Conservation (phyloP, 805 yeast species). For the Candida incommunis region DNA sequence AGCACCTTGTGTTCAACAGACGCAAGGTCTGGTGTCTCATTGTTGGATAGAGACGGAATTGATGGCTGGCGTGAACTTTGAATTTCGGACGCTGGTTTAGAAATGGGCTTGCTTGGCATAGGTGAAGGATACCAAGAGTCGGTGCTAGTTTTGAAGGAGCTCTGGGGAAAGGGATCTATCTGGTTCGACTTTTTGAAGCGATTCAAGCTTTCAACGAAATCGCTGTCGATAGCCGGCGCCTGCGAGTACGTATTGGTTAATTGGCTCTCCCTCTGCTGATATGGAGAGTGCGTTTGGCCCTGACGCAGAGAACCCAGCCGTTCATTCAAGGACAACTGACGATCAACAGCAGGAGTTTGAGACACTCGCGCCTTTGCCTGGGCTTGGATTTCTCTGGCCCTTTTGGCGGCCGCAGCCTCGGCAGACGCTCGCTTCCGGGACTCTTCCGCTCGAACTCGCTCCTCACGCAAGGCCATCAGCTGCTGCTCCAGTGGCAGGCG, state of each 20-base stretch:
- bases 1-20: slow-evolving; percentile 13
- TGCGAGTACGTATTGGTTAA: background rate
- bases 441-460: background rate
- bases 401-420: background rate
- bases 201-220: background rate
- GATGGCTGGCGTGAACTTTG: slow-evolving; percentile 1
- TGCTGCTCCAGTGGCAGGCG: background rate
- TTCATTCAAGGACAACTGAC: background rate
- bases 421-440: background rate
- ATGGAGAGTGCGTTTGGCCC: background rate
- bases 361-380: no score
- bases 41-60: background rate
- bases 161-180: slow-evolving; percentile 2
- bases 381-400: background rate
- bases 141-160: slow-evolving; percentile 1
- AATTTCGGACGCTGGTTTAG: background rate
- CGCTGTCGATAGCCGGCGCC: background rate
- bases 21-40: background rate
- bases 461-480: background rate
- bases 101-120: slow-evolving; percentile 3
- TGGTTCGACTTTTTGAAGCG: background rate
- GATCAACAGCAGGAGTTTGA: background rate
- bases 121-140: slow-evolving; percentile 2
- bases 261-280: no score
- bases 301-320: background rate